phyloP scores from a whole-genome alignment of 2,329 filamentous ascomycete species.

The Cytospora leucostoma region DNA sequence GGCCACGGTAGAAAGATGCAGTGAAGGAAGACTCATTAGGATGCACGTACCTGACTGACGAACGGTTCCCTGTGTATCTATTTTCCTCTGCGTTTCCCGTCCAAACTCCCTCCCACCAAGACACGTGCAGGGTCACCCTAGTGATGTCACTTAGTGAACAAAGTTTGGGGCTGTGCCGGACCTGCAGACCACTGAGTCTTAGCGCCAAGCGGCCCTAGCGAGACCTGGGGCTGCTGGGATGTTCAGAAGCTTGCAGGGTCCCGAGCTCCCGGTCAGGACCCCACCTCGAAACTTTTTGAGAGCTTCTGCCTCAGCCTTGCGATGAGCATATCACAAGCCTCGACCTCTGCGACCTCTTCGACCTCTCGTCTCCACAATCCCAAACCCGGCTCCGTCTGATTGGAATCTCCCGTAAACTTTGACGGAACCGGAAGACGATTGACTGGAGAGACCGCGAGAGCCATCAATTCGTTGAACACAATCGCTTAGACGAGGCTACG shows the following conservation, averaged over 20 bases:
- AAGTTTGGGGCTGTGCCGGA: slow-evolving; percentile 20
- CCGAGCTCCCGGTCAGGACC: slow-evolving; percentile 3
- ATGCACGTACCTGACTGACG: too few species aligned
- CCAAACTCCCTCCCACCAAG: too few species aligned
- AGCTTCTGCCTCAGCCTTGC: slow-evolving; percentile 14
- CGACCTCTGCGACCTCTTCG: neutral
- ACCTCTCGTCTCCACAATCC: neutral
- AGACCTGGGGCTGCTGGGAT: slow-evolving; percentile 1
- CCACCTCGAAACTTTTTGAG: slow-evolving; percentile 19
- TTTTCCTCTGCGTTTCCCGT: neutral
- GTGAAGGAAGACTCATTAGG: neutral
- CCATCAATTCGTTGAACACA: neutral
- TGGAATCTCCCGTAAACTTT: neutral
- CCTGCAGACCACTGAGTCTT: slow-evolving; percentile 19
- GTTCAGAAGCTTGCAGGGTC: slow-evolving; percentile 1
- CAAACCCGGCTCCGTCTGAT: neutral
- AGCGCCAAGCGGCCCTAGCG: slow-evolving; percentile 21
- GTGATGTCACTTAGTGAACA: slow-evolving; percentile 23
- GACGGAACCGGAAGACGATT: neutral
- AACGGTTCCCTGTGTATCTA: neutral
- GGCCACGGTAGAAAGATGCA: neutral
- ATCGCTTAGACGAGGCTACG: neutral
- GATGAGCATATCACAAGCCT: neutral
- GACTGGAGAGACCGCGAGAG: neutral
- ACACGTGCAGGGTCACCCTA: slow-evolving; percentile 2